phyloP scores from a whole-genome alignment of 805 yeast species.

The Wickerhamiella azyma region DNA sequence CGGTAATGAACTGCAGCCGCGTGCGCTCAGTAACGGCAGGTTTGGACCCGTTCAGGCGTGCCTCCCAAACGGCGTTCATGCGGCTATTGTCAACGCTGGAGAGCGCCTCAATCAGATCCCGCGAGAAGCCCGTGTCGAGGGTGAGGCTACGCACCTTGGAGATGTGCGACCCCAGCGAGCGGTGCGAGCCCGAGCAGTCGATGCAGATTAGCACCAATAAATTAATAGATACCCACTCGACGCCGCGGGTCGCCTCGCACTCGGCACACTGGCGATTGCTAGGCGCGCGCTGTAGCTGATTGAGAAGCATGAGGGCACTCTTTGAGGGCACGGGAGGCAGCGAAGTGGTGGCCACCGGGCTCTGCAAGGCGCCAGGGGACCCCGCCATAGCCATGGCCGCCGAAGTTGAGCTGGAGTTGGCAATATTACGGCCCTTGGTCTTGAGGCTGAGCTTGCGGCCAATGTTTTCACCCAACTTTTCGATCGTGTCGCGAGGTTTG shows the following conservation, averaged over 20 bases:
- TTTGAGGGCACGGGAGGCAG: slow-evolving; percentile 5
- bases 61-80: slow-evolving; percentile 53
- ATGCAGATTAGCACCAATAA: slow-evolving; percentile 61
- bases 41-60: slow-evolving; percentile 17
- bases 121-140: slow-evolving; percentile 49
- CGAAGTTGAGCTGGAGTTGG: background rate
- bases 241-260: slow-evolving; percentile 47
- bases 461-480: slow-evolving; percentile 14
- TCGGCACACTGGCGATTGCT: slow-evolving; percentile 64
- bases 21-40: slow-evolving; percentile 29
- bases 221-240: slow-evolving; percentile 82
- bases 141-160: slow-evolving; percentile 66
- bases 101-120: slow-evolving; percentile 46
- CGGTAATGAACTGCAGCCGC: slow-evolving; percentile 45
- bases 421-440: slow-evolving; percentile 4
- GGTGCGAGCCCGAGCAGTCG: slow-evolving; percentile 77
- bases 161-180: slow-evolving; percentile 71
- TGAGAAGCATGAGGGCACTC: slow-evolving; percentile 10
- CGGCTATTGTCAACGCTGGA: slow-evolving; percentile 39
- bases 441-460: slow-evolving; percentile 18
- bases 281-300: slow-evolving; percentile 23
- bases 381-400: background rate
- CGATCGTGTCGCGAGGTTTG: slow-evolving; percentile 12
- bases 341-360: background rate
- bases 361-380: background rate